These are phyloP conservation scores for Ambrosiella cleistominuta DNA, from an alignment of 2,329 filamentous ascomycete species.

Conservation along the genomic window DNA sequence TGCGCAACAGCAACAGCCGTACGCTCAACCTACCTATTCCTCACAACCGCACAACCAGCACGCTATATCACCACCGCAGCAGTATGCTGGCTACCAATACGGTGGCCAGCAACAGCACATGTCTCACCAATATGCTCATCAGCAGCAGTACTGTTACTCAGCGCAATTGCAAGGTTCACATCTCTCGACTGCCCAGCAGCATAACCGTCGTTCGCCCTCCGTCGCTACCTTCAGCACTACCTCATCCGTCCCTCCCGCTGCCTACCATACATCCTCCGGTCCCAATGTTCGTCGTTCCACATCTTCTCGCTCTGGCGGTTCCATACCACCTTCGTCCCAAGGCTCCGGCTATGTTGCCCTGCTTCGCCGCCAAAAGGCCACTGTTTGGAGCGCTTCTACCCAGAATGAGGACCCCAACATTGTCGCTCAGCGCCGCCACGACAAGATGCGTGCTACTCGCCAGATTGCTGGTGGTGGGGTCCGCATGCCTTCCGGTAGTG, in stretches of 20 bases:
- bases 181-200: constrained; percentile 17
- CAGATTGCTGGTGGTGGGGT: constrained; percentile 53
- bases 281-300: constrained; percentile 56
- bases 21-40: not conserved
- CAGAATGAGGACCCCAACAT: constrained; percentile 82
- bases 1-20: constrained; percentile 3
- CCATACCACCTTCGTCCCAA: constrained; percentile 19
- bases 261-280: constrained; percentile 36
- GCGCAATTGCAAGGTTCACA: constrained; percentile 16
- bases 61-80: constrained; percentile 8
- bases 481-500: constrained; percentile 23
- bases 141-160: constrained; percentile 12
- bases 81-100: constrained; percentile 1
- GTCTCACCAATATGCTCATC: constrained; percentile 1
- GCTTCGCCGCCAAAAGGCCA: constrained; percentile 93
- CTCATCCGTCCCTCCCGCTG: constrained; percentile 44
- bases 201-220: constrained; percentile 42
- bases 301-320: constrained; percentile 55
- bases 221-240: constrained; percentile 53
- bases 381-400: constrained; percentile 91
- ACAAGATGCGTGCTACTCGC: constrained; percentile 68
- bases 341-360: constrained; percentile 78
- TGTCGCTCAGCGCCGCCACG: constrained; percentile 65
- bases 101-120: constrained; percentile 6
- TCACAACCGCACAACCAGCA: not conserved